Base-by-base conservation (phyloP, 2,329 filamentous ascomycete species). In the Aspergillus ruber region DNA sequence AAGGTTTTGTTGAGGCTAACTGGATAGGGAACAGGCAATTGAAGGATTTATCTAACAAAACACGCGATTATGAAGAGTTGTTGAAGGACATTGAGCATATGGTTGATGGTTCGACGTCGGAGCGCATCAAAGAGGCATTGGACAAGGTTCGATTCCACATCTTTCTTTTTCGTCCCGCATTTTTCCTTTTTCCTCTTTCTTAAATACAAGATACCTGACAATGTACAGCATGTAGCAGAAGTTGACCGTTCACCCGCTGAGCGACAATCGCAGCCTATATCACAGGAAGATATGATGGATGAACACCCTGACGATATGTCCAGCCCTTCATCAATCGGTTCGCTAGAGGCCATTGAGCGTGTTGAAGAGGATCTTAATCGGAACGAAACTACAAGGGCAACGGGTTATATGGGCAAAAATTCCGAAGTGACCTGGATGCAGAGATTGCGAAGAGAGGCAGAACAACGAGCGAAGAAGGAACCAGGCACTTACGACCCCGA, bases 361-460 rank as follows among this genome's bases (percentile, higher is more conserved):
- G 68, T 73, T 12, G 66, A 73, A 42, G 70, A 74, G 52, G 72
- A 74, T 41, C 56, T 72, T 42, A 70, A 71, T 17, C 62, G 67
- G 40, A 63, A 53, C 45, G 62, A 66, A 50, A 51, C 60, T 36
- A 59, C 66, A 2, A 56, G 67, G 45, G 63, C 66, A 6, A 73
- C 68, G 1, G 69, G 70, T 1, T 74, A 68, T 50, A 68, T 72
- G 60, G 72, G 72, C 3, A 74, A 74, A 49, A 72, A 71, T 36
- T 74, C 71, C 1, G 71, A 74, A 46, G 55, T 73, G 12, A 73
- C 66, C 12, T 74, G 72, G 72, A 65, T 74, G 55, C 70, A 74
- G 50, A 62, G 68, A 33, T 50, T 74, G 20, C 64, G 63, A 6
- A 56, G 60, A 57, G 65, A 73, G 58, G 61, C 67, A 48, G 61